Evolutionary conservation across 345 rosid species (phyloP).

Genomic region (Brassica cretica): DNA sequence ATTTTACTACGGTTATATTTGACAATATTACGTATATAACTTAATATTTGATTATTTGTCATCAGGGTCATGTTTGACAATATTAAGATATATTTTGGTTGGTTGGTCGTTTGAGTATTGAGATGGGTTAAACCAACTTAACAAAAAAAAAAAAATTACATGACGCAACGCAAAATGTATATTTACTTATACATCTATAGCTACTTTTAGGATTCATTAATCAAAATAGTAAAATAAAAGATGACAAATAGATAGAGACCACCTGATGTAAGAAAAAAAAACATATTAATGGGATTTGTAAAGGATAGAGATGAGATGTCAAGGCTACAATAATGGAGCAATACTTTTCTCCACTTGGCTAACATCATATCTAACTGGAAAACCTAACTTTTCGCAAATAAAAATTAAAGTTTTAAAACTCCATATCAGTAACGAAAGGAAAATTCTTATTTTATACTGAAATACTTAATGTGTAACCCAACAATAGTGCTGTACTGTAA

Average conservation of each 20-base stretch:
- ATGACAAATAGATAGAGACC: slow-evolving; percentile 17
- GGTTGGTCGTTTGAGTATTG: too few relatives aligned
- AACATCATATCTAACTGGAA: slow-evolving; percentile 31
- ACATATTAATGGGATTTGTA: slow-evolving; percentile 30
- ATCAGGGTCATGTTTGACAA: too few relatives aligned
- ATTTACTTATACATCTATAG: neutral
- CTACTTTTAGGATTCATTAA: neutral
- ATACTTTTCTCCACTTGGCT: slow-evolving; percentile 37
- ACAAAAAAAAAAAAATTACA: neutral
- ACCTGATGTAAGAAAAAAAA: slow-evolving; percentile 30
- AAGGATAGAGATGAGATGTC: slow-evolving; percentile 41
- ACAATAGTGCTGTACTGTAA: slow-evolving; percentile 5
- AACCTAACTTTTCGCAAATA: slow-evolving; percentile 10
- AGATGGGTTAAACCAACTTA: neutral
- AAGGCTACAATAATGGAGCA: slow-evolving; percentile 40
- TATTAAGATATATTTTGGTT: too few relatives aligned
- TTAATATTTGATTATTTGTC: too few relatives aligned
- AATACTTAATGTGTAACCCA: slow-evolving; percentile 12
- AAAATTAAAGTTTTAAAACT: neutral
- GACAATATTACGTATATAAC: too few relatives aligned
- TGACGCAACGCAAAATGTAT: neutral
- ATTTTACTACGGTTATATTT: too few relatives aligned
- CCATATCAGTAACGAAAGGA: neutral
- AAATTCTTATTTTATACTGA: neutral
- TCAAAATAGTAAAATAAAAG: neutral